phyloP scores from a whole-genome alignment of 2,329 filamentous ascomycete species.

The Paraphoma sp. region DNA sequence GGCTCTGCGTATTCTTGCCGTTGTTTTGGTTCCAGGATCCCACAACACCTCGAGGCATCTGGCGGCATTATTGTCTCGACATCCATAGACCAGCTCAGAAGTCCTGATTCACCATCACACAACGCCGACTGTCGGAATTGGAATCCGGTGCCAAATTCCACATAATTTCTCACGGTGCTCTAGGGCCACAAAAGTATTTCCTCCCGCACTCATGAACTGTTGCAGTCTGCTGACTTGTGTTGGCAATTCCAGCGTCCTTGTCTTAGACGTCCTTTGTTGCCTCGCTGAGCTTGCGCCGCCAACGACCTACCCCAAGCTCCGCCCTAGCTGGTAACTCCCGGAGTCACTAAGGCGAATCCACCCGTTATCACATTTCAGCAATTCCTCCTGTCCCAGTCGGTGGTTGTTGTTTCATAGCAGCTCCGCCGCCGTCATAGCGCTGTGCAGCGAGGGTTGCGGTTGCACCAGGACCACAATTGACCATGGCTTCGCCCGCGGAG shows the following conservation, averaged over 20 bases:
- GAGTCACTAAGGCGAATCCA: too few relatives aligned
- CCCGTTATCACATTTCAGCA: too few relatives aligned
- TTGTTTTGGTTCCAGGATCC: too few relatives aligned
- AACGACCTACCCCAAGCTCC: conserved; percentile 19
- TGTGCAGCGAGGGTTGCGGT: conserved; percentile 15
- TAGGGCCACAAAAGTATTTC: too few relatives aligned
- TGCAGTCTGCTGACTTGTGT: conserved; percentile 30
- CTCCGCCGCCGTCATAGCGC: too few relatives aligned
- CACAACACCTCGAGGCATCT: neutral
- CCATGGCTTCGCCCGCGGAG: conserved; percentile 34
- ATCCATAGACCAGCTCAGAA: neutral
- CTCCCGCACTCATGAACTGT: neutral
- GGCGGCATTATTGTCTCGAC: neutral
- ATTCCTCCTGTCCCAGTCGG: too few relatives aligned
- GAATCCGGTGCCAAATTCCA: neutral
- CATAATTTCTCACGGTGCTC: too few relatives aligned
- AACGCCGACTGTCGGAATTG: neutral
- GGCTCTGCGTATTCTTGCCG: neutral
- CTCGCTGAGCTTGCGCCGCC: conserved; percentile 21
- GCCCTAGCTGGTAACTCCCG: neutral
- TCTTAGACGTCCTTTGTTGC: conserved; percentile 29
- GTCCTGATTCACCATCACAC: neutral
- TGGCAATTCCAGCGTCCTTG: conserved; percentile 25
- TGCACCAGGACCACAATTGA: conserved; percentile 17
- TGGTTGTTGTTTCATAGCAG: too few relatives aligned